Base-by-base conservation (phyloP, 257 asterid genomes). In the Solanum sparsipilum region DNA sequence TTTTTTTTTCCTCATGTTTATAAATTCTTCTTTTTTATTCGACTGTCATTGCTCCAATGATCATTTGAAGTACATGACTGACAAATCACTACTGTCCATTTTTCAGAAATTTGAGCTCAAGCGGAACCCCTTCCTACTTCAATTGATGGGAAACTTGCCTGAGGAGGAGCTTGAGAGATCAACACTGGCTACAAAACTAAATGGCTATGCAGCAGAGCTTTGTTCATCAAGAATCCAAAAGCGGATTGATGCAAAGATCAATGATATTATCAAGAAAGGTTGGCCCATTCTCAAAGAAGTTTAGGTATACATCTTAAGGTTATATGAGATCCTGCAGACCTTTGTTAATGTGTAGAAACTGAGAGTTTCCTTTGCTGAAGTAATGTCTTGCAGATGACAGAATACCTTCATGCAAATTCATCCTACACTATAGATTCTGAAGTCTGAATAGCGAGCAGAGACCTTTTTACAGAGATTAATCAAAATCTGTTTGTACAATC, bases 51-150 rank as follows among this genome's bases (percentile, higher is more conserved):
- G 85, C 38, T 35, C 31, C 29, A 21, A 9, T 81, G 85, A 48
- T 81, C 67, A 44, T 31, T 48, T 81, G 85, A 81, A 48, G 21
- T 41, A 48, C 70, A 44, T 29, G 70, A 82, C 89, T 89, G 36
- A 85, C 72, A 35, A 32, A 86, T 41, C 56, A 71, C 90, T 35
- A 20, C 46, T 87, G 74, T 68, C 84, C 88, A 75, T 41, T 75
- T 7, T 89, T 83, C 91, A 97, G 99, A 97, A 96, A 93, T 97
- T 97, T 91, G 99, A 97, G 98, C 99, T 97, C 31, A 96, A 95
- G 89, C 91, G 95, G 89, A 93, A 92, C n/a, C 95, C 93, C 1
- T 94, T 97, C 91, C 95, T 96, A 88, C 96, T 97, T 84, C 98
- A 96, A 88, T 88, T 97, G 93, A 96, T 96, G 25, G 99, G 99